These are phyloP conservation scores for Globisporangium alternatum DNA, from an alignment of 352 stramenopile genomes.

Conservation along the genomic window DNA sequence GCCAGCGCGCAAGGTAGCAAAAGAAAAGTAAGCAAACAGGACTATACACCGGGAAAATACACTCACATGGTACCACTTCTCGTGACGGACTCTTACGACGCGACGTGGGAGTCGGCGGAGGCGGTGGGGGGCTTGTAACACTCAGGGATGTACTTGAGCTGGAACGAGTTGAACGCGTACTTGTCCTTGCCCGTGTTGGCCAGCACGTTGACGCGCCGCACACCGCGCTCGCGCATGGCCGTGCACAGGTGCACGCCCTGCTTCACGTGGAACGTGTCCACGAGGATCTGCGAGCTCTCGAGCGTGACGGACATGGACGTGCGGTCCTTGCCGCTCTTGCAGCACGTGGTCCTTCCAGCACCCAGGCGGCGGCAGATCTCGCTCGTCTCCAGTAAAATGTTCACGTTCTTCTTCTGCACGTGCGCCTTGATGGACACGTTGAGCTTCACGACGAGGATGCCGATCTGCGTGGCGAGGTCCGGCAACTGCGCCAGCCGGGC, in stretches of 20 bases:
- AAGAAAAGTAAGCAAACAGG: too few species aligned
- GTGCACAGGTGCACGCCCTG: slow-evolving; percentile 83
- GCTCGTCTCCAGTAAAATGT: slow-evolving; percentile 84
- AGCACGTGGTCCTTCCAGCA: slow-evolving; percentile 93
- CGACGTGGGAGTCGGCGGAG: slow-evolving; percentile 71
- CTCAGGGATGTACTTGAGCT: slow-evolving; percentile 96
- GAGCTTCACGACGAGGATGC: slow-evolving; percentile 51
- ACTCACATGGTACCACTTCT: not conserved
- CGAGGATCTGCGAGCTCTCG: slow-evolving; percentile 90
- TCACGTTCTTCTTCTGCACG: slow-evolving; percentile 84
- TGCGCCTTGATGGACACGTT: slow-evolving; percentile 56
- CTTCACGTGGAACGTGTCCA: slow-evolving; percentile 87
- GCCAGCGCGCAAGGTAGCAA: too few species aligned
- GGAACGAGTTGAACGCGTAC: slow-evolving; percentile 97
- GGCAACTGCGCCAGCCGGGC: slow-evolving; percentile 34
- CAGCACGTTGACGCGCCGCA: slow-evolving; percentile 82
- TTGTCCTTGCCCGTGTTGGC: slow-evolving; percentile 89
- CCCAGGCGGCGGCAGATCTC: slow-evolving; percentile 89
- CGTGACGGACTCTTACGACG: slow-evolving; percentile 38
- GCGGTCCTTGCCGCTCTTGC: slow-evolving; percentile 97
- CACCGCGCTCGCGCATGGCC: slow-evolving; percentile 82
- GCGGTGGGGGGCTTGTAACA: slow-evolving; percentile 89
- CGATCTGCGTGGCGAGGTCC: slow-evolving; percentile 57
- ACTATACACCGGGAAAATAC: slow-evolving; percentile 5
- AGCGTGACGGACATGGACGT: slow-evolving; percentile 97